Base-by-base conservation (phyloP, 768 basidiomycete species). In the Pholiota conissans region DNA sequence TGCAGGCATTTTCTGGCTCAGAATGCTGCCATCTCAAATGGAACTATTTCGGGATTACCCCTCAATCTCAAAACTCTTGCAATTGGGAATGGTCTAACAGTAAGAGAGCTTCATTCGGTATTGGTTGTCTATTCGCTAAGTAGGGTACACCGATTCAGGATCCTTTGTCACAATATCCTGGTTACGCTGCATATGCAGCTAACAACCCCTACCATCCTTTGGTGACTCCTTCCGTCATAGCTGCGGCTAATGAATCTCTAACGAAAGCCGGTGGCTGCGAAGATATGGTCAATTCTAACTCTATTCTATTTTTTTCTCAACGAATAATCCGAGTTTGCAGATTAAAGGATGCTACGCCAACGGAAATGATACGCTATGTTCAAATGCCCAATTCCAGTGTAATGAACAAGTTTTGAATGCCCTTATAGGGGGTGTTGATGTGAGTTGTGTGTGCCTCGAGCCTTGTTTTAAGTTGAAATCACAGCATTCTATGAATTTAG, bases 21-120 rank as follows among this genome's bases (percentile, higher is more conserved):
- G 64, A 86, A 87, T 57, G 71, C 77, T n/a, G 83, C 76, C 5
- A 85, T 87, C 35, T 72, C 75, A 3, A 70, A 73, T 4, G 81
- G 80, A 3, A 71, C 67, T 0, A 62, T 81, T 13, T 58, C 68
- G 3, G 84, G 83, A 3, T 53, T 79, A 4, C 71, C 68, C 1
- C 74, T 86, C 46, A 85, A 86, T 62, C 74, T 87, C 14, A 79
- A 84, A 63, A 71, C 76, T 16, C 76, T 86, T 22, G 85, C 82
- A 8, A 73, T 87, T 32, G 86, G 86, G 10, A 76, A 87, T 63
- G 85, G 84, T 16, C 65, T 86, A 26, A 85, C 84, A 5, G 84
- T 85, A 68, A 13, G 74, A 18, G 5, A 11, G 24, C 30, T 8
- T 22, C 11, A 11, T 13, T 16, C 24, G 22, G 8, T 18, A n/a